phyloP scores from a whole-genome alignment of 2,329 filamentous ascomycete species.

The Nothopassalora personata region DNA sequence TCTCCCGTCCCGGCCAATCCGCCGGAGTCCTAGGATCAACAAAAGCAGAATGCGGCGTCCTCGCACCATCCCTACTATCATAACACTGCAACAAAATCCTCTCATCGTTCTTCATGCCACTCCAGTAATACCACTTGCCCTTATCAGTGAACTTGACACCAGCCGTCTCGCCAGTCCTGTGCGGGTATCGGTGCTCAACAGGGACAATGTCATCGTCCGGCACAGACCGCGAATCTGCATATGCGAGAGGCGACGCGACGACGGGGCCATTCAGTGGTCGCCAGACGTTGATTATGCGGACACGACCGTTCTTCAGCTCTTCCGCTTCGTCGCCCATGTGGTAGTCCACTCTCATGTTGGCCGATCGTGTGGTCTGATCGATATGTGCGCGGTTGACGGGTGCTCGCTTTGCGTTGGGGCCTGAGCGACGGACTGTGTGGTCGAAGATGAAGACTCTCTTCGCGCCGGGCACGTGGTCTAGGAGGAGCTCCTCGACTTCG shows the following conservation, averaged over 20 bases:
- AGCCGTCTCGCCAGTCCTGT: conserved; percentile 68
- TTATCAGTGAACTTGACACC: conserved; percentile 55
- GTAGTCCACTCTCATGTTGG: conserved; percentile 59
- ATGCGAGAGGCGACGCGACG: conserved; percentile 52
- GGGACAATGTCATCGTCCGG: conserved; percentile 60
- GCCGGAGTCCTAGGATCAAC: conserved; percentile 66
- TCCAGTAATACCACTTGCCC: conserved; percentile 76
- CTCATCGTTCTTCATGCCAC: conserved; percentile 64
- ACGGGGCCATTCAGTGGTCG: conserved; percentile 56
- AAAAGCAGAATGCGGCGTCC: conserved; percentile 71
- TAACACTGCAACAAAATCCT: conserved; percentile 49
- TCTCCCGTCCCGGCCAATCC: conserved; percentile 63
- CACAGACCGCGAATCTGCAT: conserved; percentile 53
- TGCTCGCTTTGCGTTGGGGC: conserved; percentile 53
- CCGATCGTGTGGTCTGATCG: conserved; percentile 69
- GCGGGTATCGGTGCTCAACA: conserved; percentile 68
- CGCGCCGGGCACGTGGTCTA: conserved; percentile 61
- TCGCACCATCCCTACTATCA: conserved; percentile 37
- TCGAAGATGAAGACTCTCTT: conserved; percentile 72
- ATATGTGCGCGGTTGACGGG: conserved; percentile 74
- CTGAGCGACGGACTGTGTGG: conserved; percentile 73
- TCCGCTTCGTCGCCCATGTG: conserved; percentile 67
- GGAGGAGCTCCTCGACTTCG: conserved; percentile 68
- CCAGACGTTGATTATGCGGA: conserved; percentile 87
- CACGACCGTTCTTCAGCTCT: conserved; percentile 59